Conservation (phyloP, 768 basidiomycete species). For the Lactarius hengduanensis region DNA sequence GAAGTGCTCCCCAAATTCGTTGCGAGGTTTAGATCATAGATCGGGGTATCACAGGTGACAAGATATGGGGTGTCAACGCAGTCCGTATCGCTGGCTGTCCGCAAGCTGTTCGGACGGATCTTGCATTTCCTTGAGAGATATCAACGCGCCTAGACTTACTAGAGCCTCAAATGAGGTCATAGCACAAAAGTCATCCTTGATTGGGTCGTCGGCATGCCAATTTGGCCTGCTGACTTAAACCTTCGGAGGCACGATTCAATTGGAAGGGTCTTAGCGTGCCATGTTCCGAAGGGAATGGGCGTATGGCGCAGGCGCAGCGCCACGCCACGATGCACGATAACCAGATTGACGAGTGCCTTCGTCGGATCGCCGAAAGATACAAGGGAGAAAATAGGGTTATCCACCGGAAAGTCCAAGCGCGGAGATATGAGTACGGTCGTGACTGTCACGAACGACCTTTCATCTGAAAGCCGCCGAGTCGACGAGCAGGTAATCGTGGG, state of each 20-base stretch:
- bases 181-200: background rate
- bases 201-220: background rate
- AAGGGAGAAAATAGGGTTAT: background rate
- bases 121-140: background rate
- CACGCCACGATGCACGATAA: background rate
- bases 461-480: background rate
- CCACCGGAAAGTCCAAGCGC: background rate
- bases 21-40: background rate
- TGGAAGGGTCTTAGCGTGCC: background rate
- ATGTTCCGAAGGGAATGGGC: background rate
- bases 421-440: background rate
- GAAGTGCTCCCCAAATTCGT: background rate
- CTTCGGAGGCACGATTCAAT: background rate
- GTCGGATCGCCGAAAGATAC: background rate
- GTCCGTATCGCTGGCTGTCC: background rate
- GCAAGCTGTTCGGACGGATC: slow-evolving; percentile 21
- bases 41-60: background rate
- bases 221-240: slow-evolving; percentile 3
- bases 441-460: background rate
- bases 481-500: background rate
- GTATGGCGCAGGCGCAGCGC: background rate
- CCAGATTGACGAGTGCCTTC: background rate
- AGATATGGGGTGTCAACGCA: no score
- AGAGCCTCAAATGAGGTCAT: background rate
- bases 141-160: background rate